These are phyloP conservation scores for Backusella westeae DNA, from an alignment of 192 early-diverging fungal species.

Conservation along the genomic window DNA sequence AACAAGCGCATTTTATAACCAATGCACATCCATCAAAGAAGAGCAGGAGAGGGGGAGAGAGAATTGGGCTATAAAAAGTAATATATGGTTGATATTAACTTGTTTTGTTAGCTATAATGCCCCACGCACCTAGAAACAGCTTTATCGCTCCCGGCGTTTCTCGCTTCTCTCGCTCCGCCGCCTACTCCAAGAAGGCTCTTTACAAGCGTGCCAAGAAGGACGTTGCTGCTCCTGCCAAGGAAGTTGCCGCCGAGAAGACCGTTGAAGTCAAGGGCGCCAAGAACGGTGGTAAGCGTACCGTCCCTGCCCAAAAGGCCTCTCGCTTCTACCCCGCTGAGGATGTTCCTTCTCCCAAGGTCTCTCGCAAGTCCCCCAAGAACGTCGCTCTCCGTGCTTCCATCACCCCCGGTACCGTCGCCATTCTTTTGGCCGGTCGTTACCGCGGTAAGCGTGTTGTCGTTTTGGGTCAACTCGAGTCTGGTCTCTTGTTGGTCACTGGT, in stretches of 20 bases:
- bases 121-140: conserved; percentile 72
- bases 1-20: background rate
- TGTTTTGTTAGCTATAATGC: conserved; percentile 37
- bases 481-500: conserved; percentile 95
- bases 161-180: conserved; percentile 78
- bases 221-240: conserved; percentile 47
- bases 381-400: conserved; percentile 85
- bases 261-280: conserved; percentile 78
- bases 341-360: conserved; percentile 71
- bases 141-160: conserved; percentile 82
- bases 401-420: conserved; percentile 97
- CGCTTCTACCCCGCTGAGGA: conserved; percentile 88
- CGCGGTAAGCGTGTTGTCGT: conserved; percentile 99
- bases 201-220: conserved; percentile 85
- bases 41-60: background rate
- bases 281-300: conserved; percentile 71
- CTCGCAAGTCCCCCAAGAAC: conserved; percentile 73
- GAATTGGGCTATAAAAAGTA: background rate
- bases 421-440: conserved; percentile 93
- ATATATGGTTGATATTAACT: background rate
- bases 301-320: conserved; percentile 69
- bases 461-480: conserved; percentile 94
- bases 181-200: conserved; percentile 84
- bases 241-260: conserved; percentile 58
- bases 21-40: background rate